Evolutionary conservation across 2,329 filamentous ascomycete genomes (phyloP), one percentile per base, ranked within the genome.

Genomic region (Colletotrichum sojae): DNA sequence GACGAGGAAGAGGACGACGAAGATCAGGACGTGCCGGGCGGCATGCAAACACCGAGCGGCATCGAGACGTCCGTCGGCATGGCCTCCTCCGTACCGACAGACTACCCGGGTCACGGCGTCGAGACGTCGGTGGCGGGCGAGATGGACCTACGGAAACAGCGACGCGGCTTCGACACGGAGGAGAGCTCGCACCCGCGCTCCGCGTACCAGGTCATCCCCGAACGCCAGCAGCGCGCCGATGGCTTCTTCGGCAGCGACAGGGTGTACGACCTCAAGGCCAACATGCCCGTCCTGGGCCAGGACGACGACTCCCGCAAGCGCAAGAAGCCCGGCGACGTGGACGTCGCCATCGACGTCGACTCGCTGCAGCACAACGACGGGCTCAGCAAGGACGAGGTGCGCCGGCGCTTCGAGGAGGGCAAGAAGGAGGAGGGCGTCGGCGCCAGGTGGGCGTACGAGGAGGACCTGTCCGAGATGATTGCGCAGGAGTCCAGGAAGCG

Each of bases 231-330:
- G 22, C 90, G 92, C 59, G 90, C 94, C 5, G 92, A 95, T 74
- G 96, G 96, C 53, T 98, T 99, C 88, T 98, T 99, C 78, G 96
- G 96, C 74, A 95, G 94, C 75, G 95, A 98, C 78, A 92, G 94
- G 76, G 92, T 92, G 16, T 99, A 99, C 81, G 95, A 99, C 81
- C 87, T 99, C 71, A 91, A 89, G 70, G 82, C 84, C 22, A 83
- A 85, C 69, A 80, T 93, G 70, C 92, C 93, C 1, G 88, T 97
- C 3, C 88, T 99, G 4, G 96, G 95, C 12, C 88, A 89, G 71
- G 94, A 97, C 25, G 92, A 94, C 67, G 90, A 94, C 64, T 86
- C 81, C 25, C 85, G 93, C 75, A 96, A 97, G 83, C 89, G 94
- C 76, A 99, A 98, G 89, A 97, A 98, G 87, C 95, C 93, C 4